Percentiles rank a stretch among this genome's conserved stretches.
Conservation (phyloP, 805 yeast genomes). For the Kodamaea neixiangensis region DNA sequence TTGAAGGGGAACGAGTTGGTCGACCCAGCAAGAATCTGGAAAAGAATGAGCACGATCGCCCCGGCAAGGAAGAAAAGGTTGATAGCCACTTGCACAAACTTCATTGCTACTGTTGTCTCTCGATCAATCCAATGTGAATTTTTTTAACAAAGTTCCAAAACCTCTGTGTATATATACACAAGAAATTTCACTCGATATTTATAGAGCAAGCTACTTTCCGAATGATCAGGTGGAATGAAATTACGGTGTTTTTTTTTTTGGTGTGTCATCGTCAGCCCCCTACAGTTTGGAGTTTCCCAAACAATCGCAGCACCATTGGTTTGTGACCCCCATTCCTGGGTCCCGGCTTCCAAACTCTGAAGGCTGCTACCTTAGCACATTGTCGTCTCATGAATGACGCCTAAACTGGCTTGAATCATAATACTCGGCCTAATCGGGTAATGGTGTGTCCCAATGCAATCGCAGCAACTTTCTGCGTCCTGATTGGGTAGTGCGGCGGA, state of each 20-base stretch:
- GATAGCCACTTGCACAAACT: conserved; percentile 15
- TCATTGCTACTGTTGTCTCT: conserved; percentile 2
- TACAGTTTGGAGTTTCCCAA: background rate
- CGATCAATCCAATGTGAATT: background rate
- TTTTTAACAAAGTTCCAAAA: background rate
- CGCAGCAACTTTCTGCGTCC: background rate
- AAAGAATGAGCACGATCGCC: conserved; percentile 52
- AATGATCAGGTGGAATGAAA: conserved; percentile 10
- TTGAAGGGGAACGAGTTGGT: conserved; percentile 58
- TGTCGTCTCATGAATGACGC: conserved; percentile 6
- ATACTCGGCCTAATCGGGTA: conserved; percentile 1
- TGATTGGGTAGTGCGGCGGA: background rate
- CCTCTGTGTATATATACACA: conserved; percentile 1
- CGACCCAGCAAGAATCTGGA: conserved; percentile 70
- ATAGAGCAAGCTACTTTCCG: conserved; percentile 9
- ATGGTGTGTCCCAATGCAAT: background rate
- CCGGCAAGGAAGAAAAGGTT: conserved; percentile 46
- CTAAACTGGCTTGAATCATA: conserved; percentile 1
- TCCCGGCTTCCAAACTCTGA: background rate
- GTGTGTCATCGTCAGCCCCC: background rate
- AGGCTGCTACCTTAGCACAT: conserved; percentile 1
- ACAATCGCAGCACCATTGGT: background rate
- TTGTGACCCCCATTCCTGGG: background rate
- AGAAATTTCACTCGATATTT: conserved; percentile 6
- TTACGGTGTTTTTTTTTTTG: background rate